Evolutionary conservation across 2,329 filamentous ascomycete genomes (phyloP).

Genomic region (Stemphylium lycopersici): DNA sequence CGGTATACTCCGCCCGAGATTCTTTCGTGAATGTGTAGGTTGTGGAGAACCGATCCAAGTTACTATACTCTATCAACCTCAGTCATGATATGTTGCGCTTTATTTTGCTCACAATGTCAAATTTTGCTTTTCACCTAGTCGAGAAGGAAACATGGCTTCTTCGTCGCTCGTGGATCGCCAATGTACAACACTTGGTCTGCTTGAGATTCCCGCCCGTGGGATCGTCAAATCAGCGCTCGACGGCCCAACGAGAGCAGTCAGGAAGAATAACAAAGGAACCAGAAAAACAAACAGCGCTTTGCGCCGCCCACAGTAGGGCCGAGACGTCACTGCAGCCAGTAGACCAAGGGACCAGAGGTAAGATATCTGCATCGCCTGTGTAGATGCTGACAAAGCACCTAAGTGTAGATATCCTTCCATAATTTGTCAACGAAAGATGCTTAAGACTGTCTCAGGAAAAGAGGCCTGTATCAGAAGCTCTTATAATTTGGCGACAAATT

Average conservation of each 20-base stretch:
- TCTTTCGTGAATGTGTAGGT: too few relatives aligned
- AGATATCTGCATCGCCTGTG: conserved; percentile 14
- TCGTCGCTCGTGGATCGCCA: too few relatives aligned
- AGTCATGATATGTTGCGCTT: too few relatives aligned
- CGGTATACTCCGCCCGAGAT: too few relatives aligned
- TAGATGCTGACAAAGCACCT: conserved; percentile 15
- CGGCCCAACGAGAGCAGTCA: conserved; percentile 14
- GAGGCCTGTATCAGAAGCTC: conserved; percentile 27
- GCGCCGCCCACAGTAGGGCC: neutral
- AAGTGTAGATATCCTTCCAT: conserved; percentile 9
- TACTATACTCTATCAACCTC: too few relatives aligned
- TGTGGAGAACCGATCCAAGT: too few relatives aligned
- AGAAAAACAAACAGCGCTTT: neutral
- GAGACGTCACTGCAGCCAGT: neutral
- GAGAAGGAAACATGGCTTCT: too few relatives aligned
- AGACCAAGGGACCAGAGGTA: conserved; percentile 27
- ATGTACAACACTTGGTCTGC: too few relatives aligned
- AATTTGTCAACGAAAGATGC: conserved; percentile 8
- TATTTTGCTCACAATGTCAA: too few relatives aligned
- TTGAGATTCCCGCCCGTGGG: neutral
- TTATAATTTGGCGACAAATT: conserved; percentile 28
- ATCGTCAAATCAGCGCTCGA: conserved; percentile 18
- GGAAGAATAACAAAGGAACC: neutral
- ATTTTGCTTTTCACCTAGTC: too few relatives aligned
- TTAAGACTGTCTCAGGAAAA: conserved; percentile 8